Percentiles rank a stretch among this genome's conserved stretches.
phyloP scores from a whole-genome alignment of 2,329 filamentous ascomycete genomes.

The Aureobasidium sp. region DNA sequence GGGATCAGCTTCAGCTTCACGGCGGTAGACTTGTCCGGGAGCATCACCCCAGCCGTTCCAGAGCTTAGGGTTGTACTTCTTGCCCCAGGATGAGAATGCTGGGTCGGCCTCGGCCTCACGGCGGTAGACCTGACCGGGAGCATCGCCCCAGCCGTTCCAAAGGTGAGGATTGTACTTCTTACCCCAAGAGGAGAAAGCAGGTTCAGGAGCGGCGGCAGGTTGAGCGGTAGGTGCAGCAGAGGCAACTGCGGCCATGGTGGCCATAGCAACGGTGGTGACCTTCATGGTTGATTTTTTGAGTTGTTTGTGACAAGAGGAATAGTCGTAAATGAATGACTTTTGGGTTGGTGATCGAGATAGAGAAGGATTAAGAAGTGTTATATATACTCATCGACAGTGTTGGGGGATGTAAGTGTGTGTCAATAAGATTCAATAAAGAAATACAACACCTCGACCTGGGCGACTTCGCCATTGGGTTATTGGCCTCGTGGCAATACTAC shows the following conservation, averaged over 20 bases:
- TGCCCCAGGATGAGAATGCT: slow-evolving; percentile 10
- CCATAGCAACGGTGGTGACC: slow-evolving; percentile 13
- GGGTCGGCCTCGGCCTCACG: slow-evolving; percentile 15
- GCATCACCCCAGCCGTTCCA: slow-evolving; percentile 11
- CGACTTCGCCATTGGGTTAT: background rate
- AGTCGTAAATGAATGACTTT: slow-evolving; percentile 22
- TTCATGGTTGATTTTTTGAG: slow-evolving; percentile 39
- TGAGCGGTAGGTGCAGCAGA: slow-evolving; percentile 22
- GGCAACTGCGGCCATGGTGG: slow-evolving; percentile 10
- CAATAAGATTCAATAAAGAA: slow-evolving; percentile 16
- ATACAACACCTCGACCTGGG: slow-evolving; percentile 4
- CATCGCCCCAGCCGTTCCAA: slow-evolving; percentile 11
- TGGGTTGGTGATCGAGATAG: slow-evolving; percentile 17
- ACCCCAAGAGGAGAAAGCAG: slow-evolving; percentile 12
- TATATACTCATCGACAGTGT: background rate
- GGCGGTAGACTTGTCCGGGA: slow-evolving; percentile 3
- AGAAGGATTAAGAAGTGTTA: slow-evolving; percentile 16
- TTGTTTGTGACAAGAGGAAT: slow-evolving; percentile 4
- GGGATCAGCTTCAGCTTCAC: slow-evolving; percentile 6
- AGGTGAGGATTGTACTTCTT: slow-evolving; percentile 14
- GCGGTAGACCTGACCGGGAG: slow-evolving; percentile 2
- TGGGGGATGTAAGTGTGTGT: slow-evolving; percentile 14
- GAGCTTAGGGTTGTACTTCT: slow-evolving; percentile 13
- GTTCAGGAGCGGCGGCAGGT: slow-evolving; percentile 19
- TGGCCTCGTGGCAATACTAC: background rate